Percentiles rank a stretch among this genome's conserved stretches.
These are phyloP conservation scores for Geotrichum armillariae DNA, from an alignment of 1,139 yeast genomes.

Conservation along the genomic window DNA sequence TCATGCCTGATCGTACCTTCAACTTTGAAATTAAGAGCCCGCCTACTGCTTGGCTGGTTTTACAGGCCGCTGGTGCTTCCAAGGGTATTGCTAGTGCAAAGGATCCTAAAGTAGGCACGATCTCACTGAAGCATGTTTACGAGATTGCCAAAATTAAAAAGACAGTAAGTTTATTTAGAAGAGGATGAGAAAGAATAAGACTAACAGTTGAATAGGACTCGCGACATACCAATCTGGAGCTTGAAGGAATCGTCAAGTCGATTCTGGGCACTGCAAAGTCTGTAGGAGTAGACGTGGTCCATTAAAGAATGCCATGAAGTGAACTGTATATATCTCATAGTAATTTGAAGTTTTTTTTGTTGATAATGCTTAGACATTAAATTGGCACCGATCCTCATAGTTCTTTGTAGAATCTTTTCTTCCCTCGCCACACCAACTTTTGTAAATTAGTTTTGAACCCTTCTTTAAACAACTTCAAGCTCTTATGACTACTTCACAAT, in stretches of 20 bases:
- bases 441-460: too few relatives aligned
- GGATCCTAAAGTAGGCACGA: conserved; percentile 62
- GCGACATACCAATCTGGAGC: conserved; percentile 67
- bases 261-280: conserved; percentile 85
- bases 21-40: conserved; percentile 87
- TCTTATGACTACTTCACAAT: background rate
- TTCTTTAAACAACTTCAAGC: too few relatives aligned
- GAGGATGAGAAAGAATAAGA: background rate
- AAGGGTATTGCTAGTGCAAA: conserved; percentile 72
- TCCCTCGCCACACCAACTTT: too few relatives aligned
- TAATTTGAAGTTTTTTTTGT: background rate
- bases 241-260: conserved; percentile 78
- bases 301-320: conserved; percentile 42
- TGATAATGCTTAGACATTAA: too few relatives aligned
- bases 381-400: too few relatives aligned
- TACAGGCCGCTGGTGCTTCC: conserved; percentile 79
- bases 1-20: conserved; percentile 91
- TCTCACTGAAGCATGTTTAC: conserved; percentile 85
- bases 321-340: background rate
- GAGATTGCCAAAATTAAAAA: conserved; percentile 94
- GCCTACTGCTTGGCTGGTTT: conserved; percentile 81
- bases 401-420: too few relatives aligned
- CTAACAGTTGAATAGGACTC: conserved; percentile 48
- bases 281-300: conserved; percentile 81
- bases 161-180: conserved; percentile 39